Base-by-base conservation (phyloP, 495 filamentous ascomycete species). In the Xylaria intraflava region DNA sequence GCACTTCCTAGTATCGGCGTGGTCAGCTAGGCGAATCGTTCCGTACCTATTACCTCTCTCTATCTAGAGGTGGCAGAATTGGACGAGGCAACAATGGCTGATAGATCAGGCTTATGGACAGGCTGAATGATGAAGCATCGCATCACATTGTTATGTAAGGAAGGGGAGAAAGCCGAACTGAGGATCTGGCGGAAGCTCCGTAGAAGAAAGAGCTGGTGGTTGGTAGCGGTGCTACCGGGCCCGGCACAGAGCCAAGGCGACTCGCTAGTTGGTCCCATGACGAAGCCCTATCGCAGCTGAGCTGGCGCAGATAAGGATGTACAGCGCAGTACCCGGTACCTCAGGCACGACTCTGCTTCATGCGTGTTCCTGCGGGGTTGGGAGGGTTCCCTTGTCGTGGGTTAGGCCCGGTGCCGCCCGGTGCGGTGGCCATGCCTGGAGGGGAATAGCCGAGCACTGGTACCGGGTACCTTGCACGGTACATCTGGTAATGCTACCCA, bases 211-310 rank as follows among this genome's bases (percentile, higher is more conserved):
- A 2, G 7, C 14, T 35, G 31, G 31, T 35, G 27, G 27, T 29
- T 4, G 27, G 27, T 29, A 29, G 27, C 27, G 27, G 4, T 4
- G 27, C 2, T 33, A 33, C 31, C 31, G 9, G 4, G 4, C 27
- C 27, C 27, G 9, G 27, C 27, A 29, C 27, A 29, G 9, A 29
- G 27, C 9, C 27, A 29, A 29, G 27, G 27, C 27, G 27, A 29
- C 27, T 29, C 27, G 27, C 27, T 29, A 35, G 12, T n/a, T 51
- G 24, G 55, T 33, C 31, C 47, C 45, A 56, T 59, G 48, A 49
- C 40, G 49, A 51, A 59, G 46, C 49, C 31, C 23, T 58, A 45
- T 9, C 27, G 27, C 46, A 45, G 55, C 43, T 53, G 20, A 26
- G 27, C 27, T 9, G 9, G 27, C 27, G 12, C n/a, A n/a, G n/a